These are phyloP conservation scores for Orbilia quercus DNA, from an alignment of 2,329 filamentous ascomycete genomes.

Conservation along the genomic window DNA sequence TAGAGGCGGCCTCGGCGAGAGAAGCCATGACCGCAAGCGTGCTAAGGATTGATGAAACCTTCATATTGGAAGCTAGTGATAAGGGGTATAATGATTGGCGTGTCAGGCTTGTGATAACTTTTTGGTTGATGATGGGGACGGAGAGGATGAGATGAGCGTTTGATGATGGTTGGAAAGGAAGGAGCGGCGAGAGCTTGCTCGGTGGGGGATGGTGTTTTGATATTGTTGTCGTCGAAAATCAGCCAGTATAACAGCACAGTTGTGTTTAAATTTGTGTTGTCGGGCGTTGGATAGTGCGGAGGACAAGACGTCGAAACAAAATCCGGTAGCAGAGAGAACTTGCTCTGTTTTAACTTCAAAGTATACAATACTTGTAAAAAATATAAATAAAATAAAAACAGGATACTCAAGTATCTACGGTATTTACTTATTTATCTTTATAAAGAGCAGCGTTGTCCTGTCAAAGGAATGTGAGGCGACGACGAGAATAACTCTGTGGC, in stretches of 20 bases:
- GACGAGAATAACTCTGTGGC: slow-evolving; percentile 20
- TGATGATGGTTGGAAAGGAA: background rate
- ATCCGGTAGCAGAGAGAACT: slow-evolving; percentile 11
- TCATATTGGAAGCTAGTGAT: slow-evolving; percentile 28
- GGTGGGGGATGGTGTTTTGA: slow-evolving; percentile 11
- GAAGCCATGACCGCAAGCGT: slow-evolving; percentile 19
- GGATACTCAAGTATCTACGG: no score
- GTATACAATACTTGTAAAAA: background rate
- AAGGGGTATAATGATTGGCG: background rate
- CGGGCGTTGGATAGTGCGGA: slow-evolving; percentile 30
- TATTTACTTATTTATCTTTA: no score
- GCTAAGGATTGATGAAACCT: slow-evolving; percentile 22
- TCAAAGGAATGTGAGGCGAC: slow-evolving; percentile 51
- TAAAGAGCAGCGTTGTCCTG: slow-evolving; percentile 30
- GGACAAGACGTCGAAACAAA: slow-evolving; percentile 34
- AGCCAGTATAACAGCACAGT: background rate
- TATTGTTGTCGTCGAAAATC: no score
- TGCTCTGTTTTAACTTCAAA: slow-evolving; percentile 2
- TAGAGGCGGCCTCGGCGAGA: slow-evolving; percentile 30
- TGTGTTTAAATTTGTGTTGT: slow-evolving; percentile 30
- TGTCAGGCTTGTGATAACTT: slow-evolving; percentile 11
- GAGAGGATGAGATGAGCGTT: background rate
- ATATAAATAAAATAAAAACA: background rate
- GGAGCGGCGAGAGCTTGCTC: slow-evolving; percentile 52
- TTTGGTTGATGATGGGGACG: slow-evolving; percentile 12